phyloP scores from a whole-genome alignment of 2,329 filamentous ascomycete genomes.

The Colletotrichum paranaense region DNA sequence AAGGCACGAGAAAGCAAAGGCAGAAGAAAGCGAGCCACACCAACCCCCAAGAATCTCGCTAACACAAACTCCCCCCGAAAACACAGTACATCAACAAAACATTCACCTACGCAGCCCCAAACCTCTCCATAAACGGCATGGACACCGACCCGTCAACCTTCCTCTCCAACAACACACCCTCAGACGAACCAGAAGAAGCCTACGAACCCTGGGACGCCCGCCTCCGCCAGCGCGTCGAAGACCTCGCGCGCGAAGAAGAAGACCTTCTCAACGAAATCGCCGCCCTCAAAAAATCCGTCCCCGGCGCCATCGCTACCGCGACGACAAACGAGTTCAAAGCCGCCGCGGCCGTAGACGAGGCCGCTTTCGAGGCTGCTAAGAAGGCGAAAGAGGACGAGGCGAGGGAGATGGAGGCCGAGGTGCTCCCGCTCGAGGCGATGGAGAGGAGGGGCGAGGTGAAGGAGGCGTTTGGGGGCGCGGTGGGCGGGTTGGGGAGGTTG shows the following conservation, averaged over 20 bases:
- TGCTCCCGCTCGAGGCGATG: slow-evolving; percentile 48
- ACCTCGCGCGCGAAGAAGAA: slow-evolving; percentile 71
- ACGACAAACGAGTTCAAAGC: slow-evolving; percentile 55
- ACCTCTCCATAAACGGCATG: slow-evolving; percentile 73
- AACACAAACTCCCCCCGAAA: neutral
- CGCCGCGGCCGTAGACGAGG: slow-evolving; percentile 60
- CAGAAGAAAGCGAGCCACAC: neutral
- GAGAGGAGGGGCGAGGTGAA: slow-evolving; percentile 61
- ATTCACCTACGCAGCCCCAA: slow-evolving; percentile 67
- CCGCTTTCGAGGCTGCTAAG: slow-evolving; percentile 40
- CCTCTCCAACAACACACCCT: slow-evolving; percentile 41
- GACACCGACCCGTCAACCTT: slow-evolving; percentile 55
- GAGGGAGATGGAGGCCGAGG: slow-evolving; percentile 37
- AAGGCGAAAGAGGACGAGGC: slow-evolving; percentile 36
- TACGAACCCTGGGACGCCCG: slow-evolving; percentile 72
- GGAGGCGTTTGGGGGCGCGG: slow-evolving; percentile 56
- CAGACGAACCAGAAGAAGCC: slow-evolving; percentile 49
- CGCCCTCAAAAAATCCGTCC: slow-evolving; percentile 65
- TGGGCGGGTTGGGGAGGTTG: slow-evolving; percentile 62
- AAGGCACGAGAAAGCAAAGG: too few species aligned
- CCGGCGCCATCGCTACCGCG: slow-evolving; percentile 55
- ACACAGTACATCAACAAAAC: slow-evolving; percentile 70
- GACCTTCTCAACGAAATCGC: slow-evolving; percentile 74
- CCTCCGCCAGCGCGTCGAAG: slow-evolving; percentile 68
- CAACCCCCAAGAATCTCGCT: too few species aligned